These are phyloP conservation scores for Didymellaceae sp. DNA, from an alignment of 2,329 filamentous ascomycete species.

Conservation along the genomic window DNA sequence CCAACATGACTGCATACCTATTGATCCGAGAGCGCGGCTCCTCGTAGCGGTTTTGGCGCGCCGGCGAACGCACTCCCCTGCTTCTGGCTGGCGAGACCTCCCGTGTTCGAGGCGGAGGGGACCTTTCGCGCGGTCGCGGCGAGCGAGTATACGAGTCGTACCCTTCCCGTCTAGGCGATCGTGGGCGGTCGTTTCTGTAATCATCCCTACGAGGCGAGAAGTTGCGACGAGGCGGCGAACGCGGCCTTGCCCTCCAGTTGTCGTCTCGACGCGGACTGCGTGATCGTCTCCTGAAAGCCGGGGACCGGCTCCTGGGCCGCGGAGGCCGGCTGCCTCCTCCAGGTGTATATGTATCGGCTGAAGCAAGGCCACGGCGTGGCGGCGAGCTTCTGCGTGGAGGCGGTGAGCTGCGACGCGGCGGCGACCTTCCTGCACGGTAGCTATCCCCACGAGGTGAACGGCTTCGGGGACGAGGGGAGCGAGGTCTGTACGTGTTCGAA, in stretches of 20 bases:
- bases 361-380: conserved; percentile 43
- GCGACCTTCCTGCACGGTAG: conserved; percentile 46
- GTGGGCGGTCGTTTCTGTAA: conserved; percentile 45
- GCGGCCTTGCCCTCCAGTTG: conserved; percentile 53
- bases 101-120: conserved; percentile 51
- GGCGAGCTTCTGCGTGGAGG: conserved; percentile 36
- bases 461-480: conserved; percentile 42
- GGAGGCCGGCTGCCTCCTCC: conserved; percentile 36
- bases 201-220: conserved; percentile 50
- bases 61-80: conserved; percentile 53
- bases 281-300: conserved; percentile 48
- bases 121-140: conserved; percentile 52
- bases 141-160: conserved; percentile 50
- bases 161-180: conserved; percentile 51
- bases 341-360: conserved; percentile 52
- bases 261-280: conserved; percentile 51
- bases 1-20: conserved; percentile 31
- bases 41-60: conserved; percentile 52
- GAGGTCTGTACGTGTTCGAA: conserved; percentile 48
- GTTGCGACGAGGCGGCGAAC: conserved; percentile 57
- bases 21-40: conserved; percentile 51
- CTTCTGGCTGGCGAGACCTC: conserved; percentile 57
- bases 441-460: conserved; percentile 45
- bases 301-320: conserved; percentile 50
- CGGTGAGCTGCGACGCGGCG: conserved; percentile 19